A percentile compares a stretch with the other conserved stretches of the same genome.
Conservation (phyloP, 1,284 basidiomycete species). For the Cutaneotrichosporon dermatis region DNA sequence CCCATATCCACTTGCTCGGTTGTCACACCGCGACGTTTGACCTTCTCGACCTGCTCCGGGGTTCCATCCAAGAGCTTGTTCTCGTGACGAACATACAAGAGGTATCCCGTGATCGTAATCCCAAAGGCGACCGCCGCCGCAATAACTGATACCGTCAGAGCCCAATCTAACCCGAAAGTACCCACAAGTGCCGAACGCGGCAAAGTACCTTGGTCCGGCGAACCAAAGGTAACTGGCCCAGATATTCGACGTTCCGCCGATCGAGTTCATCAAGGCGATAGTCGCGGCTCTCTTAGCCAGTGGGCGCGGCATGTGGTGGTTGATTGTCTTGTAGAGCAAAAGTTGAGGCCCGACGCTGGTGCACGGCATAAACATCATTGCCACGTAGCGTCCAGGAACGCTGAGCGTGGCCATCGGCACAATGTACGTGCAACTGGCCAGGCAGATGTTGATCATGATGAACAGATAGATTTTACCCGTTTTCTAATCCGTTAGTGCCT, state of each 20-base stretch:
- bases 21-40: conserved; percentile 18
- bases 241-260: conserved; percentile 25
- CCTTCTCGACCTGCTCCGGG: no score
- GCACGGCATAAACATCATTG: conserved; percentile 32
- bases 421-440: conserved; percentile 65
- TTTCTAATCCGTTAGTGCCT: background rate
- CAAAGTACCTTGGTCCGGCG: conserved; percentile 18
- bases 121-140: conserved; percentile 15
- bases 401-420: conserved; percentile 57
- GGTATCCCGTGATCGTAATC: conserved; percentile 6
- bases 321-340: conserved; percentile 36
- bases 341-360: conserved; percentile 27
- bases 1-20: conserved; percentile 24
- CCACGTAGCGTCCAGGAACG: conserved; percentile 41
- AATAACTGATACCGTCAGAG: conserved; percentile 8
- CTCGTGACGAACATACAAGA: no score
- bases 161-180: background rate
- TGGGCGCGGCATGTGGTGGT: conserved; percentile 31
- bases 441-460: conserved; percentile 20
- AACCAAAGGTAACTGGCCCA: conserved; percentile 21
- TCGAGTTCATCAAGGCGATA: conserved; percentile 32
- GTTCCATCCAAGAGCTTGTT: no score
- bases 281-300: conserved; percentile 33
- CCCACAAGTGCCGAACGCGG: conserved; percentile 25
- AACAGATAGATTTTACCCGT: conserved; percentile 23